Evolutionary conservation across 2,329 filamentous ascomycete species (phyloP), one percentile per base, ranked within the genome.

Genomic region (Microcyclospora pomicola): DNA sequence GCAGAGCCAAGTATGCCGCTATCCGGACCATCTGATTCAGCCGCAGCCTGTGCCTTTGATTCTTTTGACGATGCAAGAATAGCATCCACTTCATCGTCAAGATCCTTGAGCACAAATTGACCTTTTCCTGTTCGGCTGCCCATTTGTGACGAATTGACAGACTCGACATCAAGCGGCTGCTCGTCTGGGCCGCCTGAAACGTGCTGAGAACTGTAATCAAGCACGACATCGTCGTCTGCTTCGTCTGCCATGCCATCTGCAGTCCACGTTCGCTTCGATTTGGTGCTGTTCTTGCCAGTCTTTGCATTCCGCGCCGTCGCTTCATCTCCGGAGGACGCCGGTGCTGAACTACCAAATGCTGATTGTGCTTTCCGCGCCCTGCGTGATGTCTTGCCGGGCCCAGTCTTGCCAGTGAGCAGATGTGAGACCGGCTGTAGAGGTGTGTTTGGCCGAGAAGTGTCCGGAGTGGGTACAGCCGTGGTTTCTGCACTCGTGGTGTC

Each of bases 261-360:
- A 53, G 87, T 83, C 91, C 91, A 98, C 55, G 82, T 86, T 45
- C 91, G 77, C 51, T 84, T 84, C 59, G 85, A 87, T 67, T 96
- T 96, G 7, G 65, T 68, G 12, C 67, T 62, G 47, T 75, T 76
- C 15, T 69, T 59, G 34, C 65, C 69, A 10, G 68, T 61, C 16
- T 68, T 56, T 31, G 59, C 60, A 52, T 71, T 69, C 50, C 59
- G 59, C 13, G 68, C 63, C 5, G 72, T 62, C 0, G 69, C 71
- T 52, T 96, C 91, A 50, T 96, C 91, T 1, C 87, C 86, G 1
- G 86, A 94, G 0, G 86, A 93, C 6, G 66, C 71, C 12, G 75
- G 72, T 2, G 73, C 72, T 1, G 77, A 73, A 31, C 58, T 63
- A 34, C 57, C 61, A 16, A 50, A 47, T 2, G 44, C 27, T 13